A percentile compares a stretch with the other conserved stretches of the same genome.
These are phyloP conservation scores for Rhodotorula graminis DNA, from an alignment of 768 basidiomycete genomes.

Conservation along the genomic window DNA sequence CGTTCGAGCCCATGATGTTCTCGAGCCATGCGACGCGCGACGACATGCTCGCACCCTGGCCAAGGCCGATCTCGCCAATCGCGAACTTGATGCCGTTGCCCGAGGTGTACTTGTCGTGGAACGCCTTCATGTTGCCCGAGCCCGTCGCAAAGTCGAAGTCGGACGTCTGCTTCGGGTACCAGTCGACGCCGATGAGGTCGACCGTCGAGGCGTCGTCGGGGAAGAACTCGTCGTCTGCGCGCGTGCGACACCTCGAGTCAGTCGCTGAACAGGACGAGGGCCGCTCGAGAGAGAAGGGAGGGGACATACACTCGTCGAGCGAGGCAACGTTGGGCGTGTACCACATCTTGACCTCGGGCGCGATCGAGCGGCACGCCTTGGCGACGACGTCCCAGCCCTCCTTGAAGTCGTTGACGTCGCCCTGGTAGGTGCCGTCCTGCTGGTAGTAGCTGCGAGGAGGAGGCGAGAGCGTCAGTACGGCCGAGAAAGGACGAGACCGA, in stretches of 20 bases:
- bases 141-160: slow-evolving; percentile 18
- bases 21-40: slow-evolving; percentile 32
- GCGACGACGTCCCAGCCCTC: slow-evolving; percentile 41
- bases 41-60: slow-evolving; percentile 10
- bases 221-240: slow-evolving; percentile 39
- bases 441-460: slow-evolving; percentile 36
- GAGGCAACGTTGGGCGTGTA: slow-evolving; percentile 25
- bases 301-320: slow-evolving; percentile 1
- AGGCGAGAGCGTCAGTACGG: not conserved
- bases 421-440: slow-evolving; percentile 40
- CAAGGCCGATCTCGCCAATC: slow-evolving; percentile 43
- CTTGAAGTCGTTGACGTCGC: slow-evolving; percentile 40
- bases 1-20: slow-evolving; percentile 26
- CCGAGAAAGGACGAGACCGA: not conserved
- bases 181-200: slow-evolving; percentile 39
- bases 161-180: slow-evolving; percentile 36
- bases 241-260: not conserved
- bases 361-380: slow-evolving; percentile 32
- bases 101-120: slow-evolving; percentile 41
- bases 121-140: slow-evolving; percentile 35
- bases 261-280: not conserved
- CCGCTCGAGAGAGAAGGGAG: slow-evolving; percentile 11
- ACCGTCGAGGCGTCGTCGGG: slow-evolving; percentile 39
- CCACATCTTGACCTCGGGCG: slow-evolving; percentile 42
- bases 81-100: slow-evolving; percentile 37